Evolutionary conservation across 2,329 filamentous ascomycete species (phyloP).

Genomic region (Penicillium oxalicum): DNA sequence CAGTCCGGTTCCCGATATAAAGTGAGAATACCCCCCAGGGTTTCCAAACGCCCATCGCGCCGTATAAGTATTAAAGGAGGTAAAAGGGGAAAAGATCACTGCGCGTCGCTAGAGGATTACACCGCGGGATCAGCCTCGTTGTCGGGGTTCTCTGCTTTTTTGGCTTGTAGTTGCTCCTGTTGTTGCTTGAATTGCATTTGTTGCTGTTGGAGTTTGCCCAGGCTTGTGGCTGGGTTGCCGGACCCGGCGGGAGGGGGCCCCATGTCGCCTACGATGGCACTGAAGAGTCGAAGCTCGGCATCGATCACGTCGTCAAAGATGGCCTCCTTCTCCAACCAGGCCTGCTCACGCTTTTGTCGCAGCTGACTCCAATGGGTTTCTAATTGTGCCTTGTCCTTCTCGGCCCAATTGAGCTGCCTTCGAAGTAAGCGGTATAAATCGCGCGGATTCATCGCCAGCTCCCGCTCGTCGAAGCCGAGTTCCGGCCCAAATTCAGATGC

Average conservation of each 20-base stretch:
- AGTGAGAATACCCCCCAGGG: no score
- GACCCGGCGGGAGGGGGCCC: conserved; percentile 4
- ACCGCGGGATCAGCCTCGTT: conserved; percentile 8
- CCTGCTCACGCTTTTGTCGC: conserved; percentile 31
- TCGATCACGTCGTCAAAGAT: conserved; percentile 41
- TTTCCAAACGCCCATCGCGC: neutral
- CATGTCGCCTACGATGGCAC: conserved; percentile 19
- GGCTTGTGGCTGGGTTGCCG: conserved; percentile 12
- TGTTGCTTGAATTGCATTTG: conserved; percentile 18
- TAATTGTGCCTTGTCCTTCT: conserved; percentile 38
- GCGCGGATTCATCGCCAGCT: conserved; percentile 37
- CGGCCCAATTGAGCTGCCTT: conserved; percentile 45
- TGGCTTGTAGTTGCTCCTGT: conserved; percentile 16
- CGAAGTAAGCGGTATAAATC: conserved; percentile 43
- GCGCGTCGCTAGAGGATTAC: neutral
- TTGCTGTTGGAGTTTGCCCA: conserved; percentile 21
- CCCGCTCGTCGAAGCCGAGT: conserved; percentile 40
- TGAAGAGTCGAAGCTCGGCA: conserved; percentile 36
- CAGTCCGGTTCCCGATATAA: no score
- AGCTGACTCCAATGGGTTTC: conserved; percentile 36
- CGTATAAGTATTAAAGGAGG: conserved; percentile 3
- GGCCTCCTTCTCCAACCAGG: conserved; percentile 40
- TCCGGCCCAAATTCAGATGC: conserved; percentile 37
- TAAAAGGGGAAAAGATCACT: conserved; percentile 1
- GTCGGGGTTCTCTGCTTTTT: conserved; percentile 8